These are phyloP conservation scores for Escallonia rubra DNA, from an alignment of 129 eudicot species.

Conservation along the genomic window DNA sequence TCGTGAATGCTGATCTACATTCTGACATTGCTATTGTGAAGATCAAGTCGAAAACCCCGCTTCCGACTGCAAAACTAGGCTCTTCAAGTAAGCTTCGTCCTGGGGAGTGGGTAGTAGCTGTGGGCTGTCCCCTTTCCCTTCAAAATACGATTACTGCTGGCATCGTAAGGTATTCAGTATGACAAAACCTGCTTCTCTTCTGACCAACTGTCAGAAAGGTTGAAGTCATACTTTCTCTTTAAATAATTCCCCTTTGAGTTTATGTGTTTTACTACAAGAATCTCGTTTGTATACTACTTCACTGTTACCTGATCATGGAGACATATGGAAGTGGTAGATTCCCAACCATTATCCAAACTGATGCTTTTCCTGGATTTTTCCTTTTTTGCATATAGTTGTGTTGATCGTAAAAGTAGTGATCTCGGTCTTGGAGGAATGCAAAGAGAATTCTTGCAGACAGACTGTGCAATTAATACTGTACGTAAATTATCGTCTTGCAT, in stretches of 20 bases:
- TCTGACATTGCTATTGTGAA: constrained; percentile 88
- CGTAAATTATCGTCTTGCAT: constrained; percentile 5
- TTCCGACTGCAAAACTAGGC: constrained; percentile 86
- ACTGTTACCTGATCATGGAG: neutral
- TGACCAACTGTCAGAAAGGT: neutral
- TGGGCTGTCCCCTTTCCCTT: constrained; percentile 94
- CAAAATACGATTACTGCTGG: constrained; percentile 93
- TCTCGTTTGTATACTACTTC: too few species aligned
- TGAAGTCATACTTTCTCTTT: neutral
- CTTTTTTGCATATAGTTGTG: constrained; percentile 51
- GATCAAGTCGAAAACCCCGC: constrained; percentile 79
- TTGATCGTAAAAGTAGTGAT: constrained; percentile 97
- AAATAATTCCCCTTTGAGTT: too few species aligned
- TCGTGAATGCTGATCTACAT: constrained; percentile 86
- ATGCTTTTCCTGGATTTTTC: constrained; percentile 16
- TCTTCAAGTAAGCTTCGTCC: constrained; percentile 80
- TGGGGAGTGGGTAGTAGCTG: constrained; percentile 92
- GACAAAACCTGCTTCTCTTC: neutral
- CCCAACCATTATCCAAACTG: neutral
- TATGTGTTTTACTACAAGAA: too few species aligned
- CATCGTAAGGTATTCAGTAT: constrained; percentile 60
- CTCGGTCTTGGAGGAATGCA: constrained; percentile 97
- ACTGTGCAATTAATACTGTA: constrained; percentile 88
- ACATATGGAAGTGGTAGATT: neutral
- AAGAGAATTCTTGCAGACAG: constrained; percentile 90